These are phyloP conservation scores for Dactylis glomerata DNA, from an alignment of 176 grass and related monocot species.

Conservation along the genomic window DNA sequence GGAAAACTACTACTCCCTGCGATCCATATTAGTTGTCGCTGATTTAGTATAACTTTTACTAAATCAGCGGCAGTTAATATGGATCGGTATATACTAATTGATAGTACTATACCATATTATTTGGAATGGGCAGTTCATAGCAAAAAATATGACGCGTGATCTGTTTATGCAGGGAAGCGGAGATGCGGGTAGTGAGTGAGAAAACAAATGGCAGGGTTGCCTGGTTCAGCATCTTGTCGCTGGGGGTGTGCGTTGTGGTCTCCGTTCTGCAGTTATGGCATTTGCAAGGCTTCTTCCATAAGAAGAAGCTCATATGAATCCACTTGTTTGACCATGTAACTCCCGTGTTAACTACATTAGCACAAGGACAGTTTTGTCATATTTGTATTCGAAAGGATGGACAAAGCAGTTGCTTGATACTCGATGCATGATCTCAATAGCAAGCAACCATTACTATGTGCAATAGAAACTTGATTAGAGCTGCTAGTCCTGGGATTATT, in stretches of 20 bases:
- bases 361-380: conserved; percentile 35
- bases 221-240: conserved; percentile 88
- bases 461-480: neutral
- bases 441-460: conserved; percentile 16
- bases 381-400: conserved; percentile 24
- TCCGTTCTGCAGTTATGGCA: conserved; percentile 83
- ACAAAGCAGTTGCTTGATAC: conserved; percentile 22
- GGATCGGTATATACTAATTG: no score
- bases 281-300: conserved; percentile 82
- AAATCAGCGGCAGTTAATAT: no score
- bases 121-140: neutral
- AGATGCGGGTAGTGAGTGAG: conserved; percentile 88
- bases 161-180: conserved; percentile 66
- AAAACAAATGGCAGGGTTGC: conserved; percentile 84
- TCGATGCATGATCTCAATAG: conserved; percentile 24
- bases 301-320: conserved; percentile 96
- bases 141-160: conserved; percentile 18
- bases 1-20: neutral
- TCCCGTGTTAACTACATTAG: conserved; percentile 28
- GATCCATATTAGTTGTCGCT: no score
- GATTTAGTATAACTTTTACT: no score
- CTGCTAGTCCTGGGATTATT: neutral
- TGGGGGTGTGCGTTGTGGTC: conserved; percentile 67
- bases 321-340: conserved; percentile 31
- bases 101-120: no score